Evolutionary conservation across 2,329 filamentous ascomycete genomes (phyloP).

Genomic region (Moelleriella libera): DNA sequence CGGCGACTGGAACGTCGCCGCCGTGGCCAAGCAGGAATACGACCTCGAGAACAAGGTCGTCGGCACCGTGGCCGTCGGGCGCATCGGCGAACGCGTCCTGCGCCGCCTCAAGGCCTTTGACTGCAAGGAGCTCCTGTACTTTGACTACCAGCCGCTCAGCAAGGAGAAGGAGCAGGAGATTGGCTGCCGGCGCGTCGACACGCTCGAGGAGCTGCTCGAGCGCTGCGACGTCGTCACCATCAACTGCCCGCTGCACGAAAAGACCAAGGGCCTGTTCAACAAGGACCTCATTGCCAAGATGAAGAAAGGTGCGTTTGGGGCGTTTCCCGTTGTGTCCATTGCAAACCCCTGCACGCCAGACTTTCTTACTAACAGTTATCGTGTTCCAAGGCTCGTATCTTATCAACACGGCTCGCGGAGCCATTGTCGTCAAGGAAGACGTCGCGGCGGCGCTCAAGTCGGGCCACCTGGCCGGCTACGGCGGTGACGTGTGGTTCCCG

Average conservation of each 20-base stretch:
- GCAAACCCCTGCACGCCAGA: not conserved
- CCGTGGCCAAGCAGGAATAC: constrained; percentile 94
- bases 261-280: constrained; percentile 93
- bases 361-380: not conserved
- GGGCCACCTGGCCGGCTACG: constrained; percentile 83
- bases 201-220: constrained; percentile 80
- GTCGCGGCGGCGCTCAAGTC: constrained; percentile 85
- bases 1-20: constrained; percentile 93
- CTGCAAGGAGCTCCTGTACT: constrained; percentile 99
- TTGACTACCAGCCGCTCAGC: constrained; percentile 90
- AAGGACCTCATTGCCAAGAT: constrained; percentile 98
- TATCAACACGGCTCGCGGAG: constrained; percentile 95
- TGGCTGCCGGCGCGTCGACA: constrained; percentile 78
- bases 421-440: constrained; percentile 98
- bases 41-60: constrained; percentile 97
- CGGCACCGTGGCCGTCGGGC: constrained; percentile 91
- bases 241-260: constrained; percentile 98
- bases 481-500: constrained; percentile 89
- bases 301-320: constrained; percentile 61
- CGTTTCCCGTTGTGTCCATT: not conserved
- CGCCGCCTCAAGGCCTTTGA: constrained; percentile 93
- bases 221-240: constrained; percentile 98
- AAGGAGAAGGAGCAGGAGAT: constrained; percentile 88
- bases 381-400: constrained; percentile 63
- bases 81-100: constrained; percentile 95